Conservation (phyloP, 1,139 yeast species). For the Saccharomyces pastorianus region DNA sequence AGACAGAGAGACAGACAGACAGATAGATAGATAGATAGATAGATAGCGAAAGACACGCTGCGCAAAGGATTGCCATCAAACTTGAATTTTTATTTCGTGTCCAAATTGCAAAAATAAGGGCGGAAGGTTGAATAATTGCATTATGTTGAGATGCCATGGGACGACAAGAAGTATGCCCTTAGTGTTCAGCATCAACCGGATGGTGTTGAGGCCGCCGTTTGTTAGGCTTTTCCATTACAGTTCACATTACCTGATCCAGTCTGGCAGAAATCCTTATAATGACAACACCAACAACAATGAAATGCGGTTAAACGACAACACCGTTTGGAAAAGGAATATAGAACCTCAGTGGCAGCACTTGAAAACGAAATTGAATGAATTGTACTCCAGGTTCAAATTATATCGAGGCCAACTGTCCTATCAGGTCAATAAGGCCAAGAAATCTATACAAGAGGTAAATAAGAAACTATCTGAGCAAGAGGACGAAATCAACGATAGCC, state of each 20-base stretch:
- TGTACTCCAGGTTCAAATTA: background rate
- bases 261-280: background rate
- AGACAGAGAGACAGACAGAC: too few species aligned
- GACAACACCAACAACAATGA: background rate
- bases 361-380: background rate
- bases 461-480: conserved; percentile 32
- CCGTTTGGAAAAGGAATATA: background rate
- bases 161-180: background rate
- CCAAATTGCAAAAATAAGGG: too few species aligned
- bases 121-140: background rate
- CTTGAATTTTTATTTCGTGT: too few species aligned
- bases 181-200: background rate
- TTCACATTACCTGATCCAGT: background rate
- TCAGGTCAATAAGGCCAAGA: conserved; percentile 30
- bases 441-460: conserved; percentile 33
- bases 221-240: background rate
- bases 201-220: background rate
- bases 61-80: too few species aligned
- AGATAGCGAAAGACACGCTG: too few species aligned
- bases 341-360: background rate
- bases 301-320: background rate
- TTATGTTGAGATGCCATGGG: background rate
- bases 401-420: background rate
- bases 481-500: conserved; percentile 23
- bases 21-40: too few species aligned